Percentiles rank a stretch among this genome's conserved stretches.
Conservation (phyloP, 2,329 filamentous ascomycete species). For the Cladophialophora psammophila region DNA sequence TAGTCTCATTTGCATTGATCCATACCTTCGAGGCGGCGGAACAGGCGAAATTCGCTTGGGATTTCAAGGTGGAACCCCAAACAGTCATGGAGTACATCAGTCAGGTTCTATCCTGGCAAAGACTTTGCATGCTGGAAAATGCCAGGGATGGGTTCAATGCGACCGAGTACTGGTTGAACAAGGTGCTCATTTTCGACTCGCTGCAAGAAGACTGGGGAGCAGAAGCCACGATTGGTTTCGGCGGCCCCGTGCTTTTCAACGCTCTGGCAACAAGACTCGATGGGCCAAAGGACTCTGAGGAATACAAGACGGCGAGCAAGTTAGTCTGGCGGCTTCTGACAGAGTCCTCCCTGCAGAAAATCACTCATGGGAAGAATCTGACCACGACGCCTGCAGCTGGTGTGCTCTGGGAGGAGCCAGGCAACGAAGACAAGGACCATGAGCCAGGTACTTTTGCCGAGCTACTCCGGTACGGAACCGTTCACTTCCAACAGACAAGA, state of each 20-base stretch:
- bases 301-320: slow-evolving; percentile 44
- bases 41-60: slow-evolving; percentile 43
- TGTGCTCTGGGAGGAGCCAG: slow-evolving; percentile 42
- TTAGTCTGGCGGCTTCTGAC: slow-evolving; percentile 41
- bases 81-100: slow-evolving; percentile 50
- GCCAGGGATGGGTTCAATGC: slow-evolving; percentile 45
- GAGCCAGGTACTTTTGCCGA: slow-evolving; percentile 44
- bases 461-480: slow-evolving; percentile 43
- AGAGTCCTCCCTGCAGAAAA: slow-evolving; percentile 42
- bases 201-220: slow-evolving; percentile 39
- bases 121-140: slow-evolving; percentile 45
- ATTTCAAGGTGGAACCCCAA: slow-evolving; percentile 45
- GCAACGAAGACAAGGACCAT: slow-evolving; percentile 40
- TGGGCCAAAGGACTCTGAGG: slow-evolving; percentile 40
- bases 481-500: slow-evolving; percentile 44
- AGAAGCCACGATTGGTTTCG: slow-evolving; percentile 43
- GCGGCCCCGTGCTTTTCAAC: slow-evolving; percentile 42
- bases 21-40: slow-evolving; percentile 41
- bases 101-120: slow-evolving; percentile 51
- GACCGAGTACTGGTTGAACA: slow-evolving; percentile 44
- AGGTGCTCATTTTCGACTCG: slow-evolving; percentile 42
- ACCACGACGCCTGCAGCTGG: slow-evolving; percentile 39
- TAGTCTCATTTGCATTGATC: slow-evolving; percentile 50
- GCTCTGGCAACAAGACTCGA: slow-evolving; percentile 41
- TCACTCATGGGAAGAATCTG: slow-evolving; percentile 44